Conservation (phyloP, 306 rosid species). For the Sechiopsis laciniata region DNA sequence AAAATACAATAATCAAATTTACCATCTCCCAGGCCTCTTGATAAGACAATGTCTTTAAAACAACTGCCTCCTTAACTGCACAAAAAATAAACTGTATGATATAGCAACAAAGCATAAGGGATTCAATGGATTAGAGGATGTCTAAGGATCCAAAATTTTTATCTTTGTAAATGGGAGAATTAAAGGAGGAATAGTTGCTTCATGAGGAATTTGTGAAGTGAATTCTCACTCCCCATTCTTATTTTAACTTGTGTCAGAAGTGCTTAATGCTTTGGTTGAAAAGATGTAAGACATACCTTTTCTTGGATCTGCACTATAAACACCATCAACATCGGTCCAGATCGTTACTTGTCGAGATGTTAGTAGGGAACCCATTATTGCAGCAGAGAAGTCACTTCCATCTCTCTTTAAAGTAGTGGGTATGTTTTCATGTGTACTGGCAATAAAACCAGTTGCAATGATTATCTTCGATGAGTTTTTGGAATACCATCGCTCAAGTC, state of each 20-base stretch:
- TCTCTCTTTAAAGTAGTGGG: conserved; percentile 98
- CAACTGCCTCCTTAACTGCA: conserved; percentile 96
- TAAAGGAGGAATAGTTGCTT: too few relatives aligned
- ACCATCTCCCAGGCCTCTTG: conserved; percentile 99
- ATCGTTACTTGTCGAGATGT: conserved; percentile 79
- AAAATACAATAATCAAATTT: conserved; percentile 27
- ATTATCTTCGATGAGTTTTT: conserved; percentile 58
- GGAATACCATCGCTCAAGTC: conserved; percentile 76
- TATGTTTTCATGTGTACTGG: conserved; percentile 78
- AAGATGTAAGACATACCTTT: conserved; percentile 50
- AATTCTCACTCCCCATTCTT: too few relatives aligned
- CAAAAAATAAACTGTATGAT: conserved; percentile 29
- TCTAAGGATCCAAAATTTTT: too few relatives aligned
- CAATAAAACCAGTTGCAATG: conserved; percentile 95
- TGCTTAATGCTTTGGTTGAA: too few relatives aligned
- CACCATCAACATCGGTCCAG: conserved; percentile 99
- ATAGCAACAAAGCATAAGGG: not conserved
- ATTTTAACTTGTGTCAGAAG: too few relatives aligned
- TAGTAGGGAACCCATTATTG: conserved; percentile 85
- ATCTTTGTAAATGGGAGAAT: too few relatives aligned
- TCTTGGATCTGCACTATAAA: conserved; percentile 94
- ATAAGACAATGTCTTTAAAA: conserved; percentile 80
- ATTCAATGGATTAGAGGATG: too few relatives aligned
- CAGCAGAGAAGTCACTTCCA: conserved; percentile 98
- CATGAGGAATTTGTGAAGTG: too few relatives aligned